Evolutionary conservation across 768 basidiomycete species (phyloP).

Genomic region (Megacollybia marginata): DNA sequence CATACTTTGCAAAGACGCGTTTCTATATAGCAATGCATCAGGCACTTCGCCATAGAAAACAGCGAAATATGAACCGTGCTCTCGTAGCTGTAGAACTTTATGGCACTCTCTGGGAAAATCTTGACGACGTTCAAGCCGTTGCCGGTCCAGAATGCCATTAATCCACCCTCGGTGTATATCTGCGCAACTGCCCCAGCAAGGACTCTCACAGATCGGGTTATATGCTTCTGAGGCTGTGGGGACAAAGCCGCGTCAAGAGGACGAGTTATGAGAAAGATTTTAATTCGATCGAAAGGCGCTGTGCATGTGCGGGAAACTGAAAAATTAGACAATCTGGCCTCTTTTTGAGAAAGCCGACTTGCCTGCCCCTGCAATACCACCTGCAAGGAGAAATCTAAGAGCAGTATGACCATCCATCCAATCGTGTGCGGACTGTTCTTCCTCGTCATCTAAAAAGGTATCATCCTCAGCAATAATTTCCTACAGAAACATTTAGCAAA

Average conservation of each 20-base stretch:
- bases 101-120: conserved; percentile 97
- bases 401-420: conserved; percentile 67
- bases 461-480: conserved; percentile 29
- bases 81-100: conserved; percentile 97
- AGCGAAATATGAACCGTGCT: conserved; percentile 51
- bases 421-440: conserved; percentile 52
- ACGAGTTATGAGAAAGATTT: conserved; percentile 92
- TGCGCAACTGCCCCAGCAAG: conserved; percentile 67
- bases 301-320: conserved; percentile 95
- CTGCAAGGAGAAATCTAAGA: conserved; percentile 86
- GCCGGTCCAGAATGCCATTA: conserved; percentile 96
- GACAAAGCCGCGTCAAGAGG: conserved; percentile 64
- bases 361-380: conserved; percentile 94
- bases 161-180: conserved; percentile 85
- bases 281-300: conserved; percentile 95
- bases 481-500: not conserved
- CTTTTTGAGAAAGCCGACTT: conserved; percentile 16
- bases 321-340: conserved; percentile 2
- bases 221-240: conserved; percentile 32
- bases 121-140: conserved; percentile 90
- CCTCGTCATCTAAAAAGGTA: conserved; percentile 40
- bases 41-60: conserved; percentile 1
- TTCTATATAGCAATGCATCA: conserved; percentile 47
- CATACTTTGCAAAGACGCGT: conserved; percentile 87
- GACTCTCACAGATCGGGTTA: conserved; percentile 49